Base-by-base conservation (phyloP, 202 grass and related monocot genomes). In the Musa balbisiana region DNA sequence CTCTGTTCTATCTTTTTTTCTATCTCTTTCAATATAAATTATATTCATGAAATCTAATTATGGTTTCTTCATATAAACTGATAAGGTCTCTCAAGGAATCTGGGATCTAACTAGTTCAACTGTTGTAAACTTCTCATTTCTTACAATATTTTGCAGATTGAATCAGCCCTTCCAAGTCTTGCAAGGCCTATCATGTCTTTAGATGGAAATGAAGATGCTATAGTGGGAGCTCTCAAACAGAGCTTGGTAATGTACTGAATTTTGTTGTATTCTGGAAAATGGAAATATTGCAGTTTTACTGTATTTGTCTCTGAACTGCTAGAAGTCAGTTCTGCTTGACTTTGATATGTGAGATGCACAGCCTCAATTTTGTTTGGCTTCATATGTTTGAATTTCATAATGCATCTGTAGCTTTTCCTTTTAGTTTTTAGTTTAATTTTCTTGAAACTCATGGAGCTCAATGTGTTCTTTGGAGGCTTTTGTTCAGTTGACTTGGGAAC, bases 131-230 rank as follows among this genome's bases (percentile, higher is more conserved):
- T 43, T 33, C 21, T 13, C 63, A 6, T n/a, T 71, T 68, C 29
- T 12, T 90, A 25, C 78, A 73, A 59, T 69, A 79, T 77, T 49
- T 74, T 86, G 75, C 88, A 97, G 94, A 93, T 97, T 89, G 94
- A 97, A 77, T 80, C 88, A 60, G 90, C 94, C 80, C 86, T 97
- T 72, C 94, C 94, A 83, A 97, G 90, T 83, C 85, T 97, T 77
- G 92, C 94, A 49, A 97, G 88, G 83, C 90, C 94, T 86, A 97
- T 97, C 29, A 97, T 97, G 90, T 93, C 94, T 43, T 87, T 97
- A 83, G 90, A 97, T 87, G 88, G 88, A 49, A 97, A 93, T 85
- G 94, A 97, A 81, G 94, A 93, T 93, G 86, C 94, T 60, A 89
- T 93, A 87, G 90, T 97, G 74, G 94, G 90, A 73, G 49, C 94